Percentiles rank a stretch among this genome's conserved stretches.
phyloP scores from a whole-genome alignment of 2,329 filamentous ascomycete genomes.

The Trichophyton verrucosum region DNA sequence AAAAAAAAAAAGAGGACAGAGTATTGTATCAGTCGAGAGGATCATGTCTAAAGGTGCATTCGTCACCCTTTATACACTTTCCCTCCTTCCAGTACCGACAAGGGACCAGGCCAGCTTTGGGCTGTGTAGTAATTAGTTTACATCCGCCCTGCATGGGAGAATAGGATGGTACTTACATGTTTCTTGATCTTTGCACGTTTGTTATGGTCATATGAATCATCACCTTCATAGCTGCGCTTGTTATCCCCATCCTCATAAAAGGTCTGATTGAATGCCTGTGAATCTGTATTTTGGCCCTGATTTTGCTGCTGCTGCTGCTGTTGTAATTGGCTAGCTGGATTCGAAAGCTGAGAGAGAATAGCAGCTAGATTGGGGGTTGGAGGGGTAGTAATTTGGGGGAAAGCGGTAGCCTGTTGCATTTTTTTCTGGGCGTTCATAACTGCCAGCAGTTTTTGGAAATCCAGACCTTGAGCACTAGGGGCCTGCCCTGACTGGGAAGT shows the following conservation, averaged over 20 bases:
- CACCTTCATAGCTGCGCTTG: conserved; percentile 27
- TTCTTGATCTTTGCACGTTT: conserved; percentile 30
- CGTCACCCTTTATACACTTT: conserved; percentile 41
- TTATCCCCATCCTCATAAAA: conserved; percentile 32
- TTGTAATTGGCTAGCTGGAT: conserved; percentile 22
- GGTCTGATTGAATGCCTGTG: conserved; percentile 13
- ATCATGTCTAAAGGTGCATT: conserved; percentile 41
- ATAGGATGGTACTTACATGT: conserved; percentile 21
- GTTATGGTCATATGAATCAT: conserved; percentile 19
- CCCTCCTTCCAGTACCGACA: conserved; percentile 45
- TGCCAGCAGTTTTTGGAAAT: conserved; percentile 30
- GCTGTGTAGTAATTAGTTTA: conserved; percentile 15
- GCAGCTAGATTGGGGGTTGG: conserved; percentile 13
- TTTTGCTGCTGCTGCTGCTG: conserved; percentile 14
- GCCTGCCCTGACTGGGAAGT: conserved; percentile 15
- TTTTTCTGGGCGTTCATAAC: conserved; percentile 29
- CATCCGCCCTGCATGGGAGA: not conserved
- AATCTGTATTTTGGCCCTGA: not conserved
- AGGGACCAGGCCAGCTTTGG: conserved; percentile 33
- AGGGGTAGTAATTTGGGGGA: conserved; percentile 13
- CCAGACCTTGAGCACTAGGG: conserved; percentile 19
- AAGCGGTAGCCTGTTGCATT: conserved; percentile 21
- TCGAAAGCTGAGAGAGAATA: conserved; percentile 18
- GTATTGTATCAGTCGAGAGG: conserved; percentile 7
- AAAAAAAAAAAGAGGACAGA: not conserved